These are phyloP conservation scores for Xylariales sp. DNA, from an alignment of 2,329 filamentous ascomycete genomes.

Conservation along the genomic window DNA sequence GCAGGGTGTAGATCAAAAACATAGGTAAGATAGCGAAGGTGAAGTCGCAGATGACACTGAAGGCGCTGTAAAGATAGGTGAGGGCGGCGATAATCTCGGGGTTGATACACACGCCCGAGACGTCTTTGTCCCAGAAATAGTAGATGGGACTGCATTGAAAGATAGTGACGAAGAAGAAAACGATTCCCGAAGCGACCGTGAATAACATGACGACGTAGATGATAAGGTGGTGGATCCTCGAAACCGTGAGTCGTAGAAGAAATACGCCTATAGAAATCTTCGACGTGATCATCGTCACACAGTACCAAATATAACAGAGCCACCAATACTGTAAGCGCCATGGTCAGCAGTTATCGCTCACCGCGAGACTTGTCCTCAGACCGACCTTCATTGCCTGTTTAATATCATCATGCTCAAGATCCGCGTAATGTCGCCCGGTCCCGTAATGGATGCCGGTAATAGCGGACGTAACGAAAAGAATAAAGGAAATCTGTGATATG, in stretches of 20 bases:
- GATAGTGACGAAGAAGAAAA: conserved; percentile 44
- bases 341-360: conserved; percentile 3
- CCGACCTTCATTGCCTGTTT: conserved; percentile 52
- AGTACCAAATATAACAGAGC: conserved; percentile 43
- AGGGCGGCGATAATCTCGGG: conserved; percentile 57
- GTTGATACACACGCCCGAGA: conserved; percentile 43
- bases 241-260: conserved; percentile 41
- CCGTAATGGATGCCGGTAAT: conserved; percentile 54
- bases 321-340: conserved; percentile 39
- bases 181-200: conserved; percentile 37
- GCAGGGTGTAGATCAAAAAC: conserved; percentile 59
- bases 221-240: conserved; percentile 37
- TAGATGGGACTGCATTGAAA: conserved; percentile 41
- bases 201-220: conserved; percentile 39
- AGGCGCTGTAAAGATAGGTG: conserved; percentile 58
- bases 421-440: conserved; percentile 54
- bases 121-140: conserved; percentile 41
- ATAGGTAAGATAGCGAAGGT: conserved; percentile 61
- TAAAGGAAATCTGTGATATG: conserved; percentile 50
- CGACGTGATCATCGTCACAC: conserved; percentile 40
- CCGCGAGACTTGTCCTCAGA: neutral
- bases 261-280: conserved; percentile 44
- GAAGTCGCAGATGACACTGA: conserved; percentile 61
- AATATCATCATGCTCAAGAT: conserved; percentile 47
- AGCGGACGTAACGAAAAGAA: conserved; percentile 51